Evolutionary conservation across 495 filamentous ascomycete genomes (phyloP), one percentile per base, ranked within the genome.

Genomic region (Wilcoxina mikolae): DNA sequence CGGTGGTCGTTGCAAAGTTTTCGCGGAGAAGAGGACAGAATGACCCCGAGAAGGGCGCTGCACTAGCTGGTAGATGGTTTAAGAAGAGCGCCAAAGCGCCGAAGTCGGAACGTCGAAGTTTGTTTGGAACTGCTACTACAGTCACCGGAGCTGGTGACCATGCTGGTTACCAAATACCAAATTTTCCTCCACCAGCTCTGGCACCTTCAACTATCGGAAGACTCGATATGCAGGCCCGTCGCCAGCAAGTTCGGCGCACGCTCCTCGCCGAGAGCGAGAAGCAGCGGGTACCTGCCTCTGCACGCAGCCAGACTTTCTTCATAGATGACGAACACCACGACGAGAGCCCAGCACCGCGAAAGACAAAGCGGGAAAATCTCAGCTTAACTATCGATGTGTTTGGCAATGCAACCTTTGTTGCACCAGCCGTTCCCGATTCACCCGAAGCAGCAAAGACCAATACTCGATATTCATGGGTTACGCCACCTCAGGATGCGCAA

Each of bases 341-440:
- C 22, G 25, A 3, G 28, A 26, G 7, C 51, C 50, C 12, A 48
- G 55, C 11, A 35, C 55, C 9, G 46, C 58, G 22, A 51, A 60
- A 29, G 56, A 60, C 18, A 50, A 60, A 35, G 42, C 58, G 2
- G 46, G 48, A 46, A 15, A 23, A 17, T 15, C 22, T 29, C 42
- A 31, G 23, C 38, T 25, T 49, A 7, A 20, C 20, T 12, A 55
- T 63, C 60, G 15, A 62, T 58, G 17, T 62, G 49, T 20, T 55
- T 58, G 23, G 58, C 56, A 10, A n/a, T 52, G 56, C 44, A 12
- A 41, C 31, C 58, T 60, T 60, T 23, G 46, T 44, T 3, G 59
- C 60, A 24, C 60, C 60, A 9, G 49, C 49, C 5, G 54, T 54
- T 18, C 59, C 60, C 18, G 51, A 63, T 25, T 53, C 60, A 5